Percentiles rank a stretch among this genome's conserved stretches.
Evolutionary conservation across 306 rosid genomes (phyloP).

Genomic region (Gillenia trifoliata): DNA sequence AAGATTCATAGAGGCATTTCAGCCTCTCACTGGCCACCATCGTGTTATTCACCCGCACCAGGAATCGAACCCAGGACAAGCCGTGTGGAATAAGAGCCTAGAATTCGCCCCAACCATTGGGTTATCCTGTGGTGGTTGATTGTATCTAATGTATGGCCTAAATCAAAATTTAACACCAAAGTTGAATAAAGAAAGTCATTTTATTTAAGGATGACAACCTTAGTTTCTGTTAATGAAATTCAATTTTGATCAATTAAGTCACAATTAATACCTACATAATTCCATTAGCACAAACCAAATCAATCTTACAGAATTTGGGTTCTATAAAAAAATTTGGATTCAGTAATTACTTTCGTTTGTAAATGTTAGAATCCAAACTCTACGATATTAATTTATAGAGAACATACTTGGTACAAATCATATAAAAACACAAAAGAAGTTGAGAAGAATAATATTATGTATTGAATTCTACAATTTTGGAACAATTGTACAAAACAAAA

Average conservation of each 20-base stretch:
- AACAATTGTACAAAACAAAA: conserved; percentile 9
- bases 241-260: neutral
- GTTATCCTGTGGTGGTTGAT: too few relatives aligned
- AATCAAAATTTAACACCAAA: neutral
- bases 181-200: neutral
- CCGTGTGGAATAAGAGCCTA: too few relatives aligned
- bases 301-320: neutral
- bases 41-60: too few relatives aligned
- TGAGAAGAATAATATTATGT: neutral
- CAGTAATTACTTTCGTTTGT: neutral
- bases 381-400: neutral
- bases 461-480: neutral
- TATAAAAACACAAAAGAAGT: neutral
- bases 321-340: too few relatives aligned
- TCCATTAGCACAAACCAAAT: neutral
- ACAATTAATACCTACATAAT: neutral
- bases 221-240: neutral
- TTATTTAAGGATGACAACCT: neutral
- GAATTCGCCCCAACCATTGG: too few relatives aligned
- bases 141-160: neutral
- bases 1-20: too few relatives aligned
- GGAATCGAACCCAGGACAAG: too few relatives aligned
- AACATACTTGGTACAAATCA: neutral
- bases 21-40: too few relatives aligned
- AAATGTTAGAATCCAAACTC: neutral